Evolutionary conservation across 768 basidiomycete species (phyloP).

Genomic region (Artomyces pyxidatus): DNA sequence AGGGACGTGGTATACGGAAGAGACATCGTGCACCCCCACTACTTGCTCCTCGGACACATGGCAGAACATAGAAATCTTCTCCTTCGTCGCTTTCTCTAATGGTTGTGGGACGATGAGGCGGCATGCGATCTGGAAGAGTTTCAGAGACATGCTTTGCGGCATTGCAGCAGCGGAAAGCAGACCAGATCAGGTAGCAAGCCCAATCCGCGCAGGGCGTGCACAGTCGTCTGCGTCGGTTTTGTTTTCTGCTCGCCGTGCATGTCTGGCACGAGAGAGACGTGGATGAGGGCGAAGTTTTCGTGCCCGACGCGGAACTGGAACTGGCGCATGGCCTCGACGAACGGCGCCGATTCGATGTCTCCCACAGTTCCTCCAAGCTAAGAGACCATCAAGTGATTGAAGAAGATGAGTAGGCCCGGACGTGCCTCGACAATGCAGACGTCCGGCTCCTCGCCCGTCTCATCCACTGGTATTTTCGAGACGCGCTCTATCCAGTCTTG

Average conservation of each 20-base stretch:
- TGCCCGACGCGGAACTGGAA: conserved; percentile 98
- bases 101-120: conserved; percentile 74
- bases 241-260: conserved; percentile 99
- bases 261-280: conserved; percentile 96
- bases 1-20: conserved; percentile 96
- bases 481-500: conserved; percentile 99
- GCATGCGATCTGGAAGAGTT: conserved; percentile 72
- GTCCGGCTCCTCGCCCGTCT: conserved; percentile 87
- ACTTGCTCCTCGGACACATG: conserved; percentile 88
- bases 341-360: conserved; percentile 97
- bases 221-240: conserved; percentile 96
- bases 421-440: conserved; percentile 94
- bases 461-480: conserved; percentile 89
- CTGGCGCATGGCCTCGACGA: conserved; percentile 98
- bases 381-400: background rate
- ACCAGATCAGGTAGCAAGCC: conserved; percentile 92
- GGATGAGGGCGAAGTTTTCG: conserved; percentile 94
- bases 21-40: conserved; percentile 91
- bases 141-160: background rate
- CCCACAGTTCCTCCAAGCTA: conserved; percentile 97
- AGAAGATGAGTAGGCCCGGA: background rate
- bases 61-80: conserved; percentile 99
- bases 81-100: conserved; percentile 78
- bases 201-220: conserved; percentile 86
- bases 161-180: conserved; percentile 21